Evolutionary conservation across 768 basidiomycete species (phyloP), one percentile per base, ranked within the genome.

Genomic region (Mycena alexandri): DNA sequence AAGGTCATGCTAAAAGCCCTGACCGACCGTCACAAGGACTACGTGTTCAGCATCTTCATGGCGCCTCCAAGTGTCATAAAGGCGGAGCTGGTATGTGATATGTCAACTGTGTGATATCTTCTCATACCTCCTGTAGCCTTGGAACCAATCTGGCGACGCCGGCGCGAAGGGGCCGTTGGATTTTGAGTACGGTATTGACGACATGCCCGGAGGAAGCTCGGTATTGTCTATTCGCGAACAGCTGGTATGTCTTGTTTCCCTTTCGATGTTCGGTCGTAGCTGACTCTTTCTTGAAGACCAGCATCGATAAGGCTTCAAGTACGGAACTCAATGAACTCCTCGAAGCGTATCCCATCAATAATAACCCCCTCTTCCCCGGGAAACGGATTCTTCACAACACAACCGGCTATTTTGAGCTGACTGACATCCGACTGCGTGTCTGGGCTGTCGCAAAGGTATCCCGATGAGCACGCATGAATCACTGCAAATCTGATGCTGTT

Each of bases 371-470:
- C 1, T 62, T 62, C n/a, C 51, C 61, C 19, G 41, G 50, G 5
- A 62, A 62, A 43, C 50, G 25, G 2, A 62, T 62, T 10, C 53
- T 42, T n/a, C 61, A 53, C 11, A 62, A 62, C 11, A 38, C 52
- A n/a, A 53, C 61, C 1, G 41, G 61, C 0, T 62, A 42, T n/a
- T 62, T 62, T 13, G 50, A 62, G 2, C 29, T 62, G 1, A 53
- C 34, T 12, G 46, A 60, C 11, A 41, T 60, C 4, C 48, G 13
- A 33, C 17, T 61, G 36, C 36, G 61, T 17, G 24, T n/a, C n/a
- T n/a, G n/a, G n/a, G n/a, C n/a, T n/a, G 51, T 44, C 21, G 41
- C 41, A 3, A 53, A 41, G 41, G 61, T 62, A 53, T 47, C 0
- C 51, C 36, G n/a, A n/a, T n/a, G n/a, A n/a, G n/a, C n/a, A n/a